These are phyloP conservation scores for Wallacemonas sp. DNA, from an alignment of 208 protist species.

Conservation along the genomic window DNA sequence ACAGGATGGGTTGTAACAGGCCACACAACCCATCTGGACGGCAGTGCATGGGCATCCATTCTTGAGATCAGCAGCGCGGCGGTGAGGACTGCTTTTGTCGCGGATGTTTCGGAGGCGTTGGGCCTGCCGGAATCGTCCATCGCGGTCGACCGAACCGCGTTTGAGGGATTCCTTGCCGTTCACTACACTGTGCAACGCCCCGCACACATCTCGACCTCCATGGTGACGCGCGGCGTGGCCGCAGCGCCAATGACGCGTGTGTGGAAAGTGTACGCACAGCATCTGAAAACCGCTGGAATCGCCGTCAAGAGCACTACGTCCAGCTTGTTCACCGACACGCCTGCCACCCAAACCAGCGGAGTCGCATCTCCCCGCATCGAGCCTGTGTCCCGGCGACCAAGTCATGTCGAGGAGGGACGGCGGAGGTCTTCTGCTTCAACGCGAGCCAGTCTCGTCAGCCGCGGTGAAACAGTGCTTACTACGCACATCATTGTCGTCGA, in stretches of 20 bases:
- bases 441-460: background rate
- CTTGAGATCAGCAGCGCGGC: background rate
- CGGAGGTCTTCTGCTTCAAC: background rate
- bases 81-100: background rate
- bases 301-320: slow-evolving; percentile 5
- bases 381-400: background rate
- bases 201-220: background rate
- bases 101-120: slow-evolving; percentile 7
- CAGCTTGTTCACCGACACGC: background rate
- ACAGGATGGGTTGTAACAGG: background rate
- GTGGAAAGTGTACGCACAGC: background rate
- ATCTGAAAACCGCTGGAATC: slow-evolving; percentile 1
- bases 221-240: slow-evolving; percentile 1
- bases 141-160: background rate
- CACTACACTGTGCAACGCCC: slow-evolving; percentile 6
- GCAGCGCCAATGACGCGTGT: slow-evolving; percentile 8
- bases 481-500: slow-evolving; percentile 3
- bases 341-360: background rate
- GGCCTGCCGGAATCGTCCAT: slow-evolving; percentile 9
- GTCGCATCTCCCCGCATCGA: no score
- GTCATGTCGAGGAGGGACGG: background rate
- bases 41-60: slow-evolving; percentile 2
- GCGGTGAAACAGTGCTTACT: background rate
- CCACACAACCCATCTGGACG: slow-evolving; percentile 2
- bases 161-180: slow-evolving; percentile 1